Percentiles rank a stretch among this genome's conserved stretches.
Conservation (phyloP, 1,139 yeast genomes). For the Yamadazyma sp. region DNA sequence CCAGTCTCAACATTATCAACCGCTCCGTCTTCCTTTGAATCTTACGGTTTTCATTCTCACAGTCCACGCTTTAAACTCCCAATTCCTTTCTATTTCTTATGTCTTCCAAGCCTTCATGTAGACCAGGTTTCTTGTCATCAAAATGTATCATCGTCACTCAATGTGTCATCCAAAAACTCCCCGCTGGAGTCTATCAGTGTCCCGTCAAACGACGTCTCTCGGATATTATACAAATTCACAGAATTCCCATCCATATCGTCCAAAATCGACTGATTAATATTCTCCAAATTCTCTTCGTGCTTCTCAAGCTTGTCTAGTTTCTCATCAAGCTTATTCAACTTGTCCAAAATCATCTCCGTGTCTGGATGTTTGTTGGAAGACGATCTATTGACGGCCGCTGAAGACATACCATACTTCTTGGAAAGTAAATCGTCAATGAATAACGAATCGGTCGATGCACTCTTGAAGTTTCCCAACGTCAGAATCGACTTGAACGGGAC, state of each 20-base stretch:
- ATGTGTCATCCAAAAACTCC: constrained; percentile 14
- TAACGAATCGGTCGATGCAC: constrained; percentile 38
- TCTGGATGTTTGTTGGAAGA: constrained; percentile 15
- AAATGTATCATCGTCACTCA: constrained; percentile 10
- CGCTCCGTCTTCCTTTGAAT: too few species aligned
- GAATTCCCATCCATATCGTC: constrained; percentile 16
- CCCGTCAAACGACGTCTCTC: constrained; percentile 22
- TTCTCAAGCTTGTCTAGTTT: constrained; percentile 12
- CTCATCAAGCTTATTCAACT: constrained; percentile 13
- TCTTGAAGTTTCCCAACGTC: constrained; percentile 30
- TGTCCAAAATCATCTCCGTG: constrained; percentile 12
- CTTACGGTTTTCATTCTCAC: too few species aligned
- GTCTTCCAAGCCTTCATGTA: too few species aligned
- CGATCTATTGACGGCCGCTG: constrained; percentile 10
- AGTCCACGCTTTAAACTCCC: too few species aligned
- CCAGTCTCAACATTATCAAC: too few species aligned
- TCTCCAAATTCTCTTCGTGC: constrained; percentile 5
- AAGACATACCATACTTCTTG: constrained; percentile 23
- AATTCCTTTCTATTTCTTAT: too few species aligned
- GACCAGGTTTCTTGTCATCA: too few species aligned
- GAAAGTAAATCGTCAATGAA: constrained; percentile 32
- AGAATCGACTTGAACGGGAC: constrained; percentile 28
- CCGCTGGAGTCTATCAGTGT: constrained; percentile 20
- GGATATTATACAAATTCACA: constrained; percentile 21
- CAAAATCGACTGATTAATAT: constrained; percentile 13